Evolutionary conservation across 495 filamentous ascomycete species (phyloP).

Genomic region (Penicillium robsamsonii): DNA sequence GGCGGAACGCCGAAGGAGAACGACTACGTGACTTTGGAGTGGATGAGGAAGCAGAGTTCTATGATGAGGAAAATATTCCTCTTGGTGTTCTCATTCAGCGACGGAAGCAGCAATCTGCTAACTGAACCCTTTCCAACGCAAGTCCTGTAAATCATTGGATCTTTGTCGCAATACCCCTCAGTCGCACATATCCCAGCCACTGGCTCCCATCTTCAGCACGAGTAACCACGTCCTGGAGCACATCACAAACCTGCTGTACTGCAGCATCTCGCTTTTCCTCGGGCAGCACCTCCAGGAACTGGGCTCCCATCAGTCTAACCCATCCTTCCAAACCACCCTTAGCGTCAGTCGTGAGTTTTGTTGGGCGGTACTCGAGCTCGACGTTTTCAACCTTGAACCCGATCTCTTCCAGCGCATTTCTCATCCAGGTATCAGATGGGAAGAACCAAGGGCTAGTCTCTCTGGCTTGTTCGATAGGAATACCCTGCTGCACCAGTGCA

Average conservation of each 20-base stretch:
- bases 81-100: slow-evolving; percentile 48
- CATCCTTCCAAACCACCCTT: slow-evolving; percentile 59
- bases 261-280: slow-evolving; percentile 51
- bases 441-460: slow-evolving; percentile 71
- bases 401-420: slow-evolving; percentile 45
- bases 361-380: slow-evolving; percentile 66
- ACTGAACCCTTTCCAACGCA: neutral
- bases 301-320: slow-evolving; percentile 64
- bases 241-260: slow-evolving; percentile 57
- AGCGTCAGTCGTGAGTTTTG: slow-evolving; percentile 52
- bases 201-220: slow-evolving; percentile 55
- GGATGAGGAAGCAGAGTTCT: slow-evolving; percentile 76
- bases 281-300: slow-evolving; percentile 54
- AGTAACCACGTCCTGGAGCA: slow-evolving; percentile 56
- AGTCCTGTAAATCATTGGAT: neutral
- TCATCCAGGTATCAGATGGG: slow-evolving; percentile 59
- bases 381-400: slow-evolving; percentile 61
- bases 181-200: slow-evolving; percentile 66
- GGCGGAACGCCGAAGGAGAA: slow-evolving; percentile 86
- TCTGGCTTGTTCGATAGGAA: slow-evolving; percentile 46
- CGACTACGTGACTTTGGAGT: slow-evolving; percentile 85
- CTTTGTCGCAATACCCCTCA: slow-evolving; percentile 41
- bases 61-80: slow-evolving; percentile 79
- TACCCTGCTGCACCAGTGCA: slow-evolving; percentile 50
- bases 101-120: slow-evolving; percentile 17